phyloP scores from a whole-genome alignment of 2,329 filamentous ascomycete genomes.

The Fusarium incarnatum region DNA sequence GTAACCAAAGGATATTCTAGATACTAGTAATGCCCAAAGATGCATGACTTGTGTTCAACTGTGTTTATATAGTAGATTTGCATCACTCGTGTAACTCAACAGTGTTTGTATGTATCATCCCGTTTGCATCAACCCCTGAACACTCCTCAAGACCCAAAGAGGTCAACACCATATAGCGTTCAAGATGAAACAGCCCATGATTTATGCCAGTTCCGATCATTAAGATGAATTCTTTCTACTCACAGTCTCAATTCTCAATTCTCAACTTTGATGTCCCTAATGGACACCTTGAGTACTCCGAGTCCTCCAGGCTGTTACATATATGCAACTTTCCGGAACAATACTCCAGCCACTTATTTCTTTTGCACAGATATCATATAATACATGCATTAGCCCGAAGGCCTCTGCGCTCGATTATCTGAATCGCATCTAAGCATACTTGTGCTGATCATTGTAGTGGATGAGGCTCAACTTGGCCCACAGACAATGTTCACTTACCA shows the following conservation, averaged over 20 bases:
- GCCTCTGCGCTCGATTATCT: neutral
- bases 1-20: neutral
- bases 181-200: neutral
- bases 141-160: neutral
- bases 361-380: neutral
- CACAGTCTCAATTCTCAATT: neutral
- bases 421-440: neutral
- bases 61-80: neutral
- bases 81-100: neutral
- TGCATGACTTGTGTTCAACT: neutral
- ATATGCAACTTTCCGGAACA: neutral
- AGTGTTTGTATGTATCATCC: conserved; percentile 3
- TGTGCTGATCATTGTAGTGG: neutral
- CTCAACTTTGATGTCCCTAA: neutral
- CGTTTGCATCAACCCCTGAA: neutral
- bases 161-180: neutral
- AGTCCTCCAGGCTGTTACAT: neutral
- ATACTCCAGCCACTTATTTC: neutral
- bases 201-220: neutral
- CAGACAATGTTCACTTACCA: conserved; percentile 2
- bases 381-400: neutral
- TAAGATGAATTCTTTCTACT: neutral
- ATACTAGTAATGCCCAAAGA: neutral
- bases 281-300: neutral
- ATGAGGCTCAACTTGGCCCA: conserved; percentile 30